Evolutionary conservation across 2,329 filamentous ascomycete genomes (phyloP).

Genomic region (Pseudogymnoascus sp.): DNA sequence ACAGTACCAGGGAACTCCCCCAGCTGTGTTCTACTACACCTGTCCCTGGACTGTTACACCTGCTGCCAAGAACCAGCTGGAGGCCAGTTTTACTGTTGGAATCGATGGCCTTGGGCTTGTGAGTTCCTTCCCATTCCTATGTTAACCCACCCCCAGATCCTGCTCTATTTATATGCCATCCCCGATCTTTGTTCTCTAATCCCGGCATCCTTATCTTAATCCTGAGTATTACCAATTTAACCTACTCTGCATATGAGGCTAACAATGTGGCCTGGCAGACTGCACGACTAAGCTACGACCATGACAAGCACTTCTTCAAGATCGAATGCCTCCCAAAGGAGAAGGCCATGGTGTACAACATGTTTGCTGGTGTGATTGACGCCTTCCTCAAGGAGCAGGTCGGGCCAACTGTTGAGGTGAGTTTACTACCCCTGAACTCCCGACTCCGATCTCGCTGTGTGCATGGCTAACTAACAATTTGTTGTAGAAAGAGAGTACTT

Average conservation of each 20-base stretch:
- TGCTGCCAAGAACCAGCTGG: not conserved
- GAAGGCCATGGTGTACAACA: not conserved
- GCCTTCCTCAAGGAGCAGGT: not conserved
- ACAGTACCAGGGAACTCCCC: not conserved
- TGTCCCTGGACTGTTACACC: not conserved
- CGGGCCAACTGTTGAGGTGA: not conserved
- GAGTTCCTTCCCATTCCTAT: not conserved
- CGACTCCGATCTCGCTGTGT: not conserved
- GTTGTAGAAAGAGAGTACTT: not conserved
- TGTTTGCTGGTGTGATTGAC: not conserved
- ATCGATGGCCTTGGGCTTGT: not conserved
- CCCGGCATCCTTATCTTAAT: not conserved
- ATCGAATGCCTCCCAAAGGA: not conserved
- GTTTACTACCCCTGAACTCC: no score
- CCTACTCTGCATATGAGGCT: not conserved
- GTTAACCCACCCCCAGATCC: not conserved
- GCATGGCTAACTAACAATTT: not conserved
- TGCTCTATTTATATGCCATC: not conserved
- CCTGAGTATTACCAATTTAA: not conserved
- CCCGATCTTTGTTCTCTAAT: not conserved
- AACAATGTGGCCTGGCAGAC: not conserved
- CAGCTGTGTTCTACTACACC: not conserved
- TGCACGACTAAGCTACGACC: not conserved
- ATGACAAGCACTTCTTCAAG: conserved; percentile 3
- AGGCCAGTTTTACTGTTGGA: not conserved